Evolutionary conservation across 768 basidiomycete species (phyloP).

Genomic region (Trametes punicea): DNA sequence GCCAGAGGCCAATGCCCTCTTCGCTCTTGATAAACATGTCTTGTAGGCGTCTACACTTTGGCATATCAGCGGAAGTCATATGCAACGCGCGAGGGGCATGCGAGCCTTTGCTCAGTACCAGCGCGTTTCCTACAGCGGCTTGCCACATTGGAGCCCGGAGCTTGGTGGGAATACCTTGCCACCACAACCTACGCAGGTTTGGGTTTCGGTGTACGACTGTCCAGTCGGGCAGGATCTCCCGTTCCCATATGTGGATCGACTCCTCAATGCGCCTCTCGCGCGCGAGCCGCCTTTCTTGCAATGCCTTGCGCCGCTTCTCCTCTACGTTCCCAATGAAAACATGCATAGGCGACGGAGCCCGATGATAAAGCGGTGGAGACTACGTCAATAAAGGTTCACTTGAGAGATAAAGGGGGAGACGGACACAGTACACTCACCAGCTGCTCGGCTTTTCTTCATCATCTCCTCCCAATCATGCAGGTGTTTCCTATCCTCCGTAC

Average conservation of each 20-base stretch:
- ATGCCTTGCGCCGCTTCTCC: conserved; percentile 62
- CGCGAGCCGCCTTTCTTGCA: conserved; percentile 57
- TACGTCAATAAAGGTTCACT: conserved; percentile 23
- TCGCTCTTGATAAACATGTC: conserved; percentile 69
- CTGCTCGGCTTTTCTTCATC: conserved; percentile 76
- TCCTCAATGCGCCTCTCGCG: conserved; percentile 70
- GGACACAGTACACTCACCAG: conserved; percentile 47
- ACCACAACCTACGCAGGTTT: conserved; percentile 72
- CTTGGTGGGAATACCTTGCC: conserved; percentile 84
- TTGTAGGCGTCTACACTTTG: conserved; percentile 61
- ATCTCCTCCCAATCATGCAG: conserved; percentile 83
- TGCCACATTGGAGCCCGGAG: conserved; percentile 81
- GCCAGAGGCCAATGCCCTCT: conserved; percentile 60
- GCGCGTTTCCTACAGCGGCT: conserved; percentile 76
- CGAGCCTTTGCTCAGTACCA: conserved; percentile 78
- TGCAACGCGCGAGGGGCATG: conserved; percentile 15
- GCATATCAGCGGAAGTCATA: not conserved
- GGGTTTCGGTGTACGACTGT: conserved; percentile 65
- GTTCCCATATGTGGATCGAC: conserved; percentile 72
- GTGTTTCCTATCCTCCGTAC: conserved; percentile 78
- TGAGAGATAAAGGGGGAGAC: conserved; percentile 4
- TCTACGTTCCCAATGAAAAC: conserved; percentile 39
- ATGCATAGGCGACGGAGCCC: not conserved
- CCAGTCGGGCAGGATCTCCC: conserved; percentile 81
- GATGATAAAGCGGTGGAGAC: conserved; percentile 15